These are phyloP conservation scores for Eudorina sp. DNA, from an alignment of 139 green algal species.

Conservation along the genomic window DNA sequence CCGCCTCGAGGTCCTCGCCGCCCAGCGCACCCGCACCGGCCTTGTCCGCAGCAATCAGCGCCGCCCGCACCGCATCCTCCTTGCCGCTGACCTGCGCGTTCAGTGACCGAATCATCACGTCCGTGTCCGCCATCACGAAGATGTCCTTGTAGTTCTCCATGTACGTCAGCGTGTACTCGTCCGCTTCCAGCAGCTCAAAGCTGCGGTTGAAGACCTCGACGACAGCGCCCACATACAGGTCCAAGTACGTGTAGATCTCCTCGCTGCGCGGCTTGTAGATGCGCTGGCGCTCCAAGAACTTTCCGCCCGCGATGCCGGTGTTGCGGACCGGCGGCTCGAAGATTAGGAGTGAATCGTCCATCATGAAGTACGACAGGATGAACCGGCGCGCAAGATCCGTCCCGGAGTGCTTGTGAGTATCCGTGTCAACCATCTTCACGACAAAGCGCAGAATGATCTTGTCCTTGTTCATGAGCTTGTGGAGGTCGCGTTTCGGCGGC, in stretches of 20 bases:
- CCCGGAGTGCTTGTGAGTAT: conserved; percentile 63
- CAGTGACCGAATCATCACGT: conserved; percentile 54
- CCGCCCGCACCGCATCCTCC: conserved; percentile 67
- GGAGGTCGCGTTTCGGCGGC: conserved; percentile 84
- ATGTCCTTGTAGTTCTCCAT: conserved; percentile 91
- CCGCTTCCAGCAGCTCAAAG: conserved; percentile 88
- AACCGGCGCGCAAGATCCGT: conserved; percentile 79
- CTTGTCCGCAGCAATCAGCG: conserved; percentile 74
- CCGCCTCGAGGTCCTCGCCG: conserved; percentile 64
- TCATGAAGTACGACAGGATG: conserved; percentile 92
- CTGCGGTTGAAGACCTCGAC: conserved; percentile 81
- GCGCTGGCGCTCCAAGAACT: conserved; percentile 90
- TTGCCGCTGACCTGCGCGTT: conserved; percentile 65
- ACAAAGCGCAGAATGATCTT: conserved; percentile 88
- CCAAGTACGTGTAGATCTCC: conserved; percentile 82
- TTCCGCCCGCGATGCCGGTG: conserved; percentile 88
- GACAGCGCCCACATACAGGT: conserved; percentile 84
- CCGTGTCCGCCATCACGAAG: conserved; percentile 80
- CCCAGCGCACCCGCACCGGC: conserved; percentile 60
- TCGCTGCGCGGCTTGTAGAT: conserved; percentile 72
- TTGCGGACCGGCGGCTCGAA: conserved; percentile 93
- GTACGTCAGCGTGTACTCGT: conserved; percentile 91
- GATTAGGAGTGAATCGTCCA: conserved; percentile 88
- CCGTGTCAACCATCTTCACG: conserved; percentile 64
- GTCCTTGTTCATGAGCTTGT: conserved; percentile 94